Conservation (phyloP, 129 eudicot genomes). For the Pseudognaphalium luteoalbum region DNA sequence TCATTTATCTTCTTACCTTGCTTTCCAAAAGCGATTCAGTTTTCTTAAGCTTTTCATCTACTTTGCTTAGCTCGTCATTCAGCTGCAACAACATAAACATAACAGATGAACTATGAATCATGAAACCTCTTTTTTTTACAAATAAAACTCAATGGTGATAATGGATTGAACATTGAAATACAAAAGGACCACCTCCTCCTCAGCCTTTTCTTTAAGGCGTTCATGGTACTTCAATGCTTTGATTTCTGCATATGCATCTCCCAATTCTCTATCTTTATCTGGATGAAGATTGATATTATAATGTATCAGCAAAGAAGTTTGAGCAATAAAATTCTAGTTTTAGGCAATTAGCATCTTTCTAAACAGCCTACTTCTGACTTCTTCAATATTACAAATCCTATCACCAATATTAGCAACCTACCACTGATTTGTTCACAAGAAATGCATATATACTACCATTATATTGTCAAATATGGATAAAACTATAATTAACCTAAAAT, state of each 20-base stretch:
- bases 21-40: constrained; percentile 72
- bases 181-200: constrained; percentile 57
- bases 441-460: too few species aligned
- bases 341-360: background rate
- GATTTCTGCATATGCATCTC: constrained; percentile 80
- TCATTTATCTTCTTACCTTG: constrained; percentile 29
- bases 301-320: constrained; percentile 10
- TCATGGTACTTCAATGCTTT: constrained; percentile 72
- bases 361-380: background rate
- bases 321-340: background rate
- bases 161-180: background rate
- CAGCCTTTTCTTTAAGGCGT: constrained; percentile 76
- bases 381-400: too few species aligned
- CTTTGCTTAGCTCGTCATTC: constrained; percentile 60
- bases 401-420: too few species aligned
- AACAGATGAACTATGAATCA: background rate
- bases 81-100: constrained; percentile 46
- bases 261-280: constrained; percentile 92
- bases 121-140: background rate
- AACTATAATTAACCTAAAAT: too few species aligned
- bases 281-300: constrained; percentile 10
- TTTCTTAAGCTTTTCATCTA: constrained; percentile 76
- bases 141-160: background rate
- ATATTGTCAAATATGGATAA: too few species aligned
- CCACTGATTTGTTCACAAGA: too few species aligned